Evolutionary conservation across 78 protist genomes (phyloP).

Genomic region (Cyanophora paradoxa): DNA sequence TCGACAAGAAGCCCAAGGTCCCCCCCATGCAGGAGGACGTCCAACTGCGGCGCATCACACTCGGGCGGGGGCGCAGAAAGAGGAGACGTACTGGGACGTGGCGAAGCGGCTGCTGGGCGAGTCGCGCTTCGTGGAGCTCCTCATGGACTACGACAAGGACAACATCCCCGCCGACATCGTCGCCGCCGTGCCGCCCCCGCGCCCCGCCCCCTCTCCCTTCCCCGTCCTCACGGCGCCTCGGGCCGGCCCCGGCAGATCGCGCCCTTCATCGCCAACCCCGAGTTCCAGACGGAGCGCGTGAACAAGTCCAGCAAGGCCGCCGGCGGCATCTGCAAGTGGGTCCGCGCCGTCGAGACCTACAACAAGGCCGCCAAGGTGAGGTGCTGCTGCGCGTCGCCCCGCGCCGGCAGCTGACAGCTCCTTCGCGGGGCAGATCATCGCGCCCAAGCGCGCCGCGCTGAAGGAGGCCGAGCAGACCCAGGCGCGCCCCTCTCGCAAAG

Average conservation of each 20-base stretch:
- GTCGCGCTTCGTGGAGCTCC: constrained; percentile 9
- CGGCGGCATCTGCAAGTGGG: constrained; percentile 33
- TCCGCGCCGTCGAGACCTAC: constrained; percentile 63
- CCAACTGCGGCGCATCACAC: no score
- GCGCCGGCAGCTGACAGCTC: background rate
- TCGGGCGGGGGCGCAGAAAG: constrained; percentile 48
- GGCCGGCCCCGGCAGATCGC: constrained; percentile 37
- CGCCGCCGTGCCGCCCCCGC: constrained; percentile 44
- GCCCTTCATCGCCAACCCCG: constrained; percentile 30
- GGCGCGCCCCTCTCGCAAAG: constrained; percentile 22
- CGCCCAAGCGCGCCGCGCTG: constrained; percentile 33
- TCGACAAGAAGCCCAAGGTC: constrained; percentile 10
- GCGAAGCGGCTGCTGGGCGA: constrained; percentile 40
- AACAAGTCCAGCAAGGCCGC: constrained; percentile 22
- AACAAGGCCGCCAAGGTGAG: constrained; percentile 42
- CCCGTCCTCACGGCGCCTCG: constrained; percentile 38
- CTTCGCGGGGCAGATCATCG: background rate
- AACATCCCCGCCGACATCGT: constrained; percentile 30
- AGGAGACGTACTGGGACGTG: constrained; percentile 64
- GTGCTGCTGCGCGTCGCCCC: constrained; percentile 13
- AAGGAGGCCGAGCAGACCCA: constrained; percentile 8
- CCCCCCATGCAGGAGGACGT: background rate
- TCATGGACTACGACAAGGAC: constrained; percentile 58
- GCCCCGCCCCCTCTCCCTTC: no score
- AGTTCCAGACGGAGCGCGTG: constrained; percentile 32